Evolutionary conservation across 2,329 filamentous ascomycete genomes (phyloP).

Genomic region (Orbilia quercus): DNA sequence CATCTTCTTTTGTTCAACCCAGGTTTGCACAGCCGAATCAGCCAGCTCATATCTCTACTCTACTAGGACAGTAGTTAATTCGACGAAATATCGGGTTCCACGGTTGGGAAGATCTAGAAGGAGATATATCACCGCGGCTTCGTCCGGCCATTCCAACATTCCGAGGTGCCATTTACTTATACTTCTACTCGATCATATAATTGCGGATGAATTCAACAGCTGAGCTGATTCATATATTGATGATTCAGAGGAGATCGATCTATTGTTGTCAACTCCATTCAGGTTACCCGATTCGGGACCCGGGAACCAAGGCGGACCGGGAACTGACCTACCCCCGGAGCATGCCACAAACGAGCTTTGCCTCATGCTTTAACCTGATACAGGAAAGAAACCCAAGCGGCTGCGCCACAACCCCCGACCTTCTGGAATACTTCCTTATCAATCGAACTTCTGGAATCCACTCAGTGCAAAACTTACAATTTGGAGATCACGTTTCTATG

Average conservation of each 20-base stretch:
- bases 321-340: constrained; percentile 37
- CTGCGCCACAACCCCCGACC: constrained; percentile 46
- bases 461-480: constrained; percentile 6
- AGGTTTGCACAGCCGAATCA: constrained; percentile 35
- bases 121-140: constrained; percentile 38
- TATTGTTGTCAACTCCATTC: constrained; percentile 14
- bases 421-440: constrained; percentile 56
- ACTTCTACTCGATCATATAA: too few species aligned
- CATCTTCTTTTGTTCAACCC: neutral
- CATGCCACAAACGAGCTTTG: constrained; percentile 31
- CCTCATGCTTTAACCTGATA: constrained; percentile 46
- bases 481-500: constrained; percentile 41
- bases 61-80: neutral
- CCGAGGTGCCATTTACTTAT: constrained; percentile 22
- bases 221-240: constrained; percentile 38
- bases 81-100: constrained; percentile 21
- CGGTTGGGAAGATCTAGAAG: constrained; percentile 15
- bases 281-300: constrained; percentile 24
- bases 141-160: constrained; percentile 6
- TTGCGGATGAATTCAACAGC: constrained; percentile 13
- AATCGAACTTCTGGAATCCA: constrained; percentile 46
- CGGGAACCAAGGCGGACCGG: constrained; percentile 33
- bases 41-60: constrained; percentile 33
- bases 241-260: constrained; percentile 17
- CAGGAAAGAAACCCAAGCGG: constrained; percentile 27